phyloP scores from a whole-genome alignment of 208 protist species.

The Acanthamoeba lenticulata region DNA sequence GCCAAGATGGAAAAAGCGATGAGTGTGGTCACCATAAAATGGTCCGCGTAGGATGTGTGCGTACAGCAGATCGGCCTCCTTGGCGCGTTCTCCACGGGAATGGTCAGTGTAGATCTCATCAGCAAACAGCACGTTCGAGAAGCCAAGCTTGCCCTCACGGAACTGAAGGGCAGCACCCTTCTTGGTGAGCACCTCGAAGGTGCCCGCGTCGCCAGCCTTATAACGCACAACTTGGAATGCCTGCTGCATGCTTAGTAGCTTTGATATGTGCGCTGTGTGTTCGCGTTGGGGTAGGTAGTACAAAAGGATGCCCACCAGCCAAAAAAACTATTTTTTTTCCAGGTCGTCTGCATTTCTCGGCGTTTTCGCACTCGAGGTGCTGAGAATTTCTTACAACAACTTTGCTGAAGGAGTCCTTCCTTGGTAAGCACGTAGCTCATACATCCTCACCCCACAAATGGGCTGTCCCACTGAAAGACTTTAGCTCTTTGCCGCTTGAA shows the following conservation, averaged over 20 bases:
- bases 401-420: too few species aligned
- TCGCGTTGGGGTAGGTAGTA: neutral
- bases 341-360: too few species aligned
- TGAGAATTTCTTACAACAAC: too few species aligned
- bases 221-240: neutral
- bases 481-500: too few species aligned
- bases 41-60: too few species aligned
- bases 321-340: too few species aligned
- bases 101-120: slow-evolving; percentile 43
- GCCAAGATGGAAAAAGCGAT: neutral
- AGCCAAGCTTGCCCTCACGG: slow-evolving; percentile 32
- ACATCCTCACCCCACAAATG: too few species aligned
- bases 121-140: slow-evolving; percentile 2
- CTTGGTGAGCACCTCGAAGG: slow-evolving; percentile 25
- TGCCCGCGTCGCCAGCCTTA: neutral
- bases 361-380: too few species aligned
- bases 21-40: neutral
- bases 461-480: too few species aligned
- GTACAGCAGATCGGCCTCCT: slow-evolving; percentile 8
- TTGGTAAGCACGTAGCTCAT: too few species aligned
- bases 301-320: too few species aligned
- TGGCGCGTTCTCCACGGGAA: neutral
- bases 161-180: slow-evolving; percentile 22
- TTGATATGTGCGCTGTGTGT: neutral
- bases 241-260: neutral